A percentile compares a stretch with the other conserved stretches of the same genome.
Evolutionary conservation across 2,329 filamentous ascomycete genomes (phyloP).

Genomic region (Geosmithia morbida): DNA sequence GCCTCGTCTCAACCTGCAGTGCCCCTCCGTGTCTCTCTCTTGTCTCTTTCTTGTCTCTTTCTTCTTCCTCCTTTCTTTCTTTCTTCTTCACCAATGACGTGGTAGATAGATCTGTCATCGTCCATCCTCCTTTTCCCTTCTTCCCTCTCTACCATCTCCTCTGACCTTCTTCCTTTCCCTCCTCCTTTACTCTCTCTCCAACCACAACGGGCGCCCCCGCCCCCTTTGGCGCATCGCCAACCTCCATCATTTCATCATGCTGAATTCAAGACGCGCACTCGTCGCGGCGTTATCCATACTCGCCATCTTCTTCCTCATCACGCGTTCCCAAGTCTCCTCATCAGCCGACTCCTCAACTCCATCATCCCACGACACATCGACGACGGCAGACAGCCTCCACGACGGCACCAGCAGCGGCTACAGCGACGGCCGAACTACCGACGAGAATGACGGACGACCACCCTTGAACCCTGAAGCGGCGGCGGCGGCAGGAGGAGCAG

Average conservation of each 20-base stretch:
- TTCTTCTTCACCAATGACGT: background rate
- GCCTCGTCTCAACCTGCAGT: too few species aligned
- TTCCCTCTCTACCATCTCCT: background rate
- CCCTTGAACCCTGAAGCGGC: slow-evolving; percentile 5
- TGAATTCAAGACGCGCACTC: slow-evolving; percentile 65
- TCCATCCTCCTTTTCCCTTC: background rate
- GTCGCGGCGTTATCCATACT: slow-evolving; percentile 56
- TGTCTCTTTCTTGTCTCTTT: too few species aligned
- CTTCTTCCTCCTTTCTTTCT: background rate
- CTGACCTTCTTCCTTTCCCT: background rate
- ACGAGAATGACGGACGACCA: background rate
- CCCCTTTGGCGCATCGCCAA: background rate
- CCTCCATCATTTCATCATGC: too few species aligned
- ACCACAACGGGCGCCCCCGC: background rate
- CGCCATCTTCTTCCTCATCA: slow-evolving; percentile 55
- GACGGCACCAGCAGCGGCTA: background rate
- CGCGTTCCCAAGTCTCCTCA: slow-evolving; percentile 35
- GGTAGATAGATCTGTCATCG: too few species aligned
- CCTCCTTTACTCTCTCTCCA: background rate
- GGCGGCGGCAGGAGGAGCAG: slow-evolving; percentile 5
- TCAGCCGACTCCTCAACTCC: background rate
- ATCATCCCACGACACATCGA: slow-evolving; percentile 5
- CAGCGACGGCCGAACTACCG: too few species aligned
- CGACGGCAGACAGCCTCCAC: background rate
- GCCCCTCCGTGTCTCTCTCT: too few species aligned